A percentile compares a stretch with the other conserved stretches of the same genome.
These are phyloP conservation scores for Fragilaria radians DNA, from an alignment of 108 stramenopile species.

Conservation along the genomic window DNA sequence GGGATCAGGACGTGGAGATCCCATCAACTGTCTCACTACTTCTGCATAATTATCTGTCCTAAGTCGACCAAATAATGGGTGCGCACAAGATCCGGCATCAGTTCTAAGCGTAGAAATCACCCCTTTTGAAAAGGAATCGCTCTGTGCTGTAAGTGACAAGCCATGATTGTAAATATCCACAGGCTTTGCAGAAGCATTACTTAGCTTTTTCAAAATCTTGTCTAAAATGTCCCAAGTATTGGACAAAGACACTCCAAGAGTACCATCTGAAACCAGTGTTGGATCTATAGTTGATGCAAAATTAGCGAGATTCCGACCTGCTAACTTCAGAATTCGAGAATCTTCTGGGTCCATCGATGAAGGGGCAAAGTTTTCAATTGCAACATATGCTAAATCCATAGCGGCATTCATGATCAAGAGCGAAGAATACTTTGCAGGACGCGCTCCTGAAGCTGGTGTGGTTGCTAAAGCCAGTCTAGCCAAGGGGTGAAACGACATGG, in stretches of 20 bases:
- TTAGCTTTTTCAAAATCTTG: conserved; percentile 64
- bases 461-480: conserved; percentile 72
- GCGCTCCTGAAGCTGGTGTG: conserved; percentile 46
- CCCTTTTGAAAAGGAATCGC: conserved; percentile 66
- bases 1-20: conserved; percentile 82
- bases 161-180: conserved; percentile 76
- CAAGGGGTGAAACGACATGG: conserved; percentile 68
- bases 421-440: conserved; percentile 54
- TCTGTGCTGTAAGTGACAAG: conserved; percentile 38
- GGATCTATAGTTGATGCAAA: conserved; percentile 75
- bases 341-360: conserved; percentile 87
- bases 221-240: conserved; percentile 81
- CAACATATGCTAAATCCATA: conserved; percentile 72
- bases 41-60: conserved; percentile 89
- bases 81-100: conserved; percentile 73
- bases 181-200: conserved; percentile 67
- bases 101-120: conserved; percentile 49
- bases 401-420: conserved; percentile 81
- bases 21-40: conserved; percentile 84
- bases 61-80: conserved; percentile 88
- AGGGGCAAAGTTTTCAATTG: conserved; percentile 64
- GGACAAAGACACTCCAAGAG: conserved; percentile 57
- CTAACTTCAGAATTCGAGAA: conserved; percentile 76
- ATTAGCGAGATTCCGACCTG: conserved; percentile 79
- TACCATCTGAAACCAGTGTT: conserved; percentile 53